Conservation (phyloP, 2,329 filamentous ascomycete genomes). For the Metarhizium rileyi region DNA sequence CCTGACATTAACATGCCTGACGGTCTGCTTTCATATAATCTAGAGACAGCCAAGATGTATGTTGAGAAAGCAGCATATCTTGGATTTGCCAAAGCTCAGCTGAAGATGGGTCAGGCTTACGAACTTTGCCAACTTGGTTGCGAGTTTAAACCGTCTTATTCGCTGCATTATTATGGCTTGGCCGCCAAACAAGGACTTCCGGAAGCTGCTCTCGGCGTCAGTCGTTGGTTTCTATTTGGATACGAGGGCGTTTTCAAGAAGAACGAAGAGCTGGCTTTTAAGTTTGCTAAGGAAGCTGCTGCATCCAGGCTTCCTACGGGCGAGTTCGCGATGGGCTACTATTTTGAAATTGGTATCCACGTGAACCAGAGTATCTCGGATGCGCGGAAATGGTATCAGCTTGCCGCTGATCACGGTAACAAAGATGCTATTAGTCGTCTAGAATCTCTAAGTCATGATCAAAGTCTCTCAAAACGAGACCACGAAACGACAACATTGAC, state of each 20-base stretch:
- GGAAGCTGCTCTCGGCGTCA: slow-evolving; percentile 91
- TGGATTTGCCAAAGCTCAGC: slow-evolving; percentile 89
- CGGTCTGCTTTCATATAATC: slow-evolving; percentile 57
- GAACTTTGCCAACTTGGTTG: slow-evolving; percentile 90
- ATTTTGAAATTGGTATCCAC: slow-evolving; percentile 92
- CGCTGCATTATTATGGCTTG: slow-evolving; percentile 89
- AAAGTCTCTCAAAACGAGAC: slow-evolving; percentile 78
- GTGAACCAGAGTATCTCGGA: slow-evolving; percentile 74
- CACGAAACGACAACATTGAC: slow-evolving; percentile 87
- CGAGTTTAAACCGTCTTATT: slow-evolving; percentile 87
- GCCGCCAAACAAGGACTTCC: slow-evolving; percentile 86
- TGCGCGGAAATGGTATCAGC: slow-evolving; percentile 81
- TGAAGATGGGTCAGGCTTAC: slow-evolving; percentile 95
- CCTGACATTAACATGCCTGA: slow-evolving; percentile 81
- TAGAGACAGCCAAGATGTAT: slow-evolving; percentile 68
- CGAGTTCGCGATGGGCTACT: slow-evolving; percentile 95
- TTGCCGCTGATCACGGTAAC: slow-evolving; percentile 84
- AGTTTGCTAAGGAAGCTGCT: slow-evolving; percentile 82
- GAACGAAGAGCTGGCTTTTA: slow-evolving; percentile 89
- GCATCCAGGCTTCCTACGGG: slow-evolving; percentile 74
- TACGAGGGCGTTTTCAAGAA: slow-evolving; percentile 88
- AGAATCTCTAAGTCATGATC: slow-evolving; percentile 73
- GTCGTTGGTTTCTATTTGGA: slow-evolving; percentile 96
- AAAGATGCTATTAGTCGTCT: slow-evolving; percentile 76
- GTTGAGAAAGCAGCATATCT: slow-evolving; percentile 95